These are phyloP conservation scores for Aspergillus aculeatinus DNA, from an alignment of 2,329 filamentous ascomycete species.

Conservation along the genomic window DNA sequence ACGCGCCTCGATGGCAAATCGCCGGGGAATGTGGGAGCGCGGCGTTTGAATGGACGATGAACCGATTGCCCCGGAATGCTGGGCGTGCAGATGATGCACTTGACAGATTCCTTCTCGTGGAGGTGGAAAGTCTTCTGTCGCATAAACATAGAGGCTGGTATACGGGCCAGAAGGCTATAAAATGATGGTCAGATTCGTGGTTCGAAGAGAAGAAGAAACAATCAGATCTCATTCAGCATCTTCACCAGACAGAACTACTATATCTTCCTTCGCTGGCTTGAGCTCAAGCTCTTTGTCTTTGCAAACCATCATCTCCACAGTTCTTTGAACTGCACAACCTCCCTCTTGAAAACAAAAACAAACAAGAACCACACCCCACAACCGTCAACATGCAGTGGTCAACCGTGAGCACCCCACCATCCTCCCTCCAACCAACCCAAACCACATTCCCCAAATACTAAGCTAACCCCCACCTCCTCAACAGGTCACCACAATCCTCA, in stretches of 20 bases:
- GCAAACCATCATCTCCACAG: not conserved
- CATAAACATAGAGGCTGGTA: not conserved
- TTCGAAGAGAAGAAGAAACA: not conserved
- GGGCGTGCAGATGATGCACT: not conserved
- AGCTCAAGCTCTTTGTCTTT: not conserved
- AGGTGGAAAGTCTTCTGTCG: not conserved
- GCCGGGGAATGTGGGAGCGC: not conserved
- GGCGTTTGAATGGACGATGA: not conserved
- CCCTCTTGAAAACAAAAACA: too few relatives aligned
- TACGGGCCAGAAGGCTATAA: not conserved
- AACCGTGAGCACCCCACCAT: constrained; percentile 5
- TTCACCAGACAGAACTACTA: not conserved
- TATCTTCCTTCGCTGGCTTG: not conserved
- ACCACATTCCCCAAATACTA: constrained; percentile 25
- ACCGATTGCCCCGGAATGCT: not conserved
- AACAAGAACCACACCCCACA: too few relatives aligned
- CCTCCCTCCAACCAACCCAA: constrained; percentile 48
- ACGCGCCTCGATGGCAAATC: not conserved
- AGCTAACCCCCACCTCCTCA: constrained; percentile 1
- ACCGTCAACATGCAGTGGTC: constrained; percentile 11
- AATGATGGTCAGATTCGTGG: not conserved
- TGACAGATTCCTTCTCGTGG: not conserved
- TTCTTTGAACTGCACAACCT: too few relatives aligned
- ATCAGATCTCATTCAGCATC: not conserved
- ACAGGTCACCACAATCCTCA: constrained; percentile 20